Percentiles rank a stretch among this genome's conserved stretches.
These are phyloP conservation scores for Epicoccum sorghinum DNA, from an alignment of 2,329 filamentous ascomycete genomes.

Conservation along the genomic window DNA sequence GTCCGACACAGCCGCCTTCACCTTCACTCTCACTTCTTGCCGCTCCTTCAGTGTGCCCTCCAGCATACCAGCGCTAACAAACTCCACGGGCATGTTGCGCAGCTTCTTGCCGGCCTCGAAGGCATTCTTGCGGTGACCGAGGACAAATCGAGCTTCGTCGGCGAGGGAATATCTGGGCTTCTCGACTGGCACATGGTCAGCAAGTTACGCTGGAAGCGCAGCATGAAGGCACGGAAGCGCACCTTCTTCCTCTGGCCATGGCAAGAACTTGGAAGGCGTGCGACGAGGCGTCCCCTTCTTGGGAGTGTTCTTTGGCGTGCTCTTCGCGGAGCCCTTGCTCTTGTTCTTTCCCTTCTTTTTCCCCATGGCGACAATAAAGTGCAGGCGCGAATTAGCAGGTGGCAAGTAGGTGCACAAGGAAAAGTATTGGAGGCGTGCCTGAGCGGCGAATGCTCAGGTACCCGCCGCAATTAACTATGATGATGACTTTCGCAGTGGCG, in stretches of 20 bases:
- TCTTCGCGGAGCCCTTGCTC: slow-evolving; percentile 30
- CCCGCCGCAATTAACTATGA: slow-evolving; percentile 9
- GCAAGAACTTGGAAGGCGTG: slow-evolving; percentile 18
- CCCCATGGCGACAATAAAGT: slow-evolving; percentile 25
- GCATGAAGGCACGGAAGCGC: slow-evolving; percentile 20
- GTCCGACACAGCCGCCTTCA: slow-evolving; percentile 10
- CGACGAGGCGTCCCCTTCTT: slow-evolving; percentile 20
- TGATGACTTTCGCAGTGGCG: slow-evolving; percentile 16
- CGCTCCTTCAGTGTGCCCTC: slow-evolving; percentile 45
- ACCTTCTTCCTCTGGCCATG: slow-evolving; percentile 23
- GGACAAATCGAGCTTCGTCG: slow-evolving; percentile 65
- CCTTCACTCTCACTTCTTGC: slow-evolving; percentile 16
- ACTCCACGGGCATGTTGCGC: slow-evolving; percentile 62
- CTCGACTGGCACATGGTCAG: slow-evolving; percentile 27
- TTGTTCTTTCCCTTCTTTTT: slow-evolving; percentile 40
- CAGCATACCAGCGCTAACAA: slow-evolving; percentile 64
- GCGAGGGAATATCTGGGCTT: slow-evolving; percentile 54
- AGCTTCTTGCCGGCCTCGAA: slow-evolving; percentile 58
- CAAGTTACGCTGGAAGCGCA: slow-evolving; percentile 12
- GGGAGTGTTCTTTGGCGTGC: slow-evolving; percentile 17
- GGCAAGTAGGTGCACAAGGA: slow-evolving; percentile 3
- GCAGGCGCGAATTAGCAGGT: neutral
- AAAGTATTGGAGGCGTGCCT: neutral
- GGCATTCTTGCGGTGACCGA: slow-evolving; percentile 53
- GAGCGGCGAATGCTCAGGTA: slow-evolving; percentile 4